Base-by-base conservation (phyloP, 805 yeast genomes). In the Candida incommunis region DNA sequence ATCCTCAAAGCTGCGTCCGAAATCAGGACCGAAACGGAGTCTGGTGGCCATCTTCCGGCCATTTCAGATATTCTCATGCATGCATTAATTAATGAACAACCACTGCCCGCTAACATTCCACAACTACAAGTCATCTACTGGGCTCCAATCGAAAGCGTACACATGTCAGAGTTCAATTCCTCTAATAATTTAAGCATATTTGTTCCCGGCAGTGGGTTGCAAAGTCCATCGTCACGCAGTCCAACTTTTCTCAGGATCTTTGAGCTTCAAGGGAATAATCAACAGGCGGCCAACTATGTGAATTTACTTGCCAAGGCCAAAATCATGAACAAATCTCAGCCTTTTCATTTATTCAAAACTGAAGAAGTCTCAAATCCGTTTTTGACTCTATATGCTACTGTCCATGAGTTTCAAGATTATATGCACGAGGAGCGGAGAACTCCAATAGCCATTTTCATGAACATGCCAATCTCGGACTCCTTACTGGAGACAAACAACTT, bases 61-160 rank as follows among this genome's bases (percentile, higher is more conserved):
- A 68, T 82, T 13, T 72, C 95, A 0, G 95, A 87, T 59, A 70
- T 85, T 41, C 64, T 90, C 48, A 85, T 88, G 94, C 94, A 88
- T 55, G 85, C 96, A 0, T 68, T 90, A 57, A 76, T 83, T 24
- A 90, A 90, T 58, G 94, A 85, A 54, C 80, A 79, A 22, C 92
- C 95, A 0, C 68, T 90, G 37, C 55, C 54, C 27, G 48, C 51
- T 26, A 51, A 73, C 34, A 63, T 87, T 16, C 96, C 96, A 0
- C 66, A 67, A 23, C 68, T 90, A 67, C 67, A 65, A 48, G 95
- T 88, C 3, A 68, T 66, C 11, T 70, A 73, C 2, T 85, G 92
- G 83, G 71, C 80, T 23, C 67, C 70, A 11, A 75, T 87, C 4
- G 69, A 71, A 26, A 72, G 76, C 25, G 66, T 81, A 2, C 60